phyloP scores from a whole-genome alignment of 2,329 filamentous ascomycete species.

The Colletotrichum paranaense region DNA sequence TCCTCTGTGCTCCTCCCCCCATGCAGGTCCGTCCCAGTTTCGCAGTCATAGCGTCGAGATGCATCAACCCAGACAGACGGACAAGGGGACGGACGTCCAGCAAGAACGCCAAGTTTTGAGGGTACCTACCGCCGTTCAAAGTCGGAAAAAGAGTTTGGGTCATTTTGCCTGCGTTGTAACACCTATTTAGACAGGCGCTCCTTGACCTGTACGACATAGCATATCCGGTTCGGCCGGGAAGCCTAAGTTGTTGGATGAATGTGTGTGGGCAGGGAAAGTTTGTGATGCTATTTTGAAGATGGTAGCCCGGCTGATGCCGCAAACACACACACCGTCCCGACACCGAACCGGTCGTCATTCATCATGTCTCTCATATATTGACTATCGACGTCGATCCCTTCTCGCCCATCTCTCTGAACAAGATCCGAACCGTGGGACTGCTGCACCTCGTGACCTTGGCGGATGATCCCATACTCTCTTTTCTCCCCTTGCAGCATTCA shows the following conservation, averaged over 20 bases:
- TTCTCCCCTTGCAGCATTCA: neutral
- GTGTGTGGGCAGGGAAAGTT: neutral
- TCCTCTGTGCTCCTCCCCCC: neutral
- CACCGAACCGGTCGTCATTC: neutral
- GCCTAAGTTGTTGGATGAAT: neutral
- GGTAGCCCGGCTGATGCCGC: neutral
- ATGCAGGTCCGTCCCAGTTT: slow-evolving; percentile 28
- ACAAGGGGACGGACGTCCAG: neutral
- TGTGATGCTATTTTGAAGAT: neutral
- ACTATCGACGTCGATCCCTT: neutral
- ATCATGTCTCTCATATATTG: neutral
- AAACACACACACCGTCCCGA: no score
- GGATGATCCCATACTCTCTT: neutral
- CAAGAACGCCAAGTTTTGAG: neutral
- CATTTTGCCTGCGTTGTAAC: no score
- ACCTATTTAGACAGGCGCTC: no score
- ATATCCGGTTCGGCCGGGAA: neutral
- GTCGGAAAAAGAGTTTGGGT: neutral
- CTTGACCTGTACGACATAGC: no score
- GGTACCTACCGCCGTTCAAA: neutral
- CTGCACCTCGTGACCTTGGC: neutral
- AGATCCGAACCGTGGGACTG: neutral
- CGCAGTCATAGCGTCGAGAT: slow-evolving; percentile 25
- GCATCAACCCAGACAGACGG: slow-evolving; percentile 18
- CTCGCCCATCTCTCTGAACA: neutral